A percentile compares a stretch with the other conserved stretches of the same genome.
These are phyloP conservation scores for Venturia effusa DNA, from an alignment of 2,329 filamentous ascomycete genomes.

Conservation along the genomic window DNA sequence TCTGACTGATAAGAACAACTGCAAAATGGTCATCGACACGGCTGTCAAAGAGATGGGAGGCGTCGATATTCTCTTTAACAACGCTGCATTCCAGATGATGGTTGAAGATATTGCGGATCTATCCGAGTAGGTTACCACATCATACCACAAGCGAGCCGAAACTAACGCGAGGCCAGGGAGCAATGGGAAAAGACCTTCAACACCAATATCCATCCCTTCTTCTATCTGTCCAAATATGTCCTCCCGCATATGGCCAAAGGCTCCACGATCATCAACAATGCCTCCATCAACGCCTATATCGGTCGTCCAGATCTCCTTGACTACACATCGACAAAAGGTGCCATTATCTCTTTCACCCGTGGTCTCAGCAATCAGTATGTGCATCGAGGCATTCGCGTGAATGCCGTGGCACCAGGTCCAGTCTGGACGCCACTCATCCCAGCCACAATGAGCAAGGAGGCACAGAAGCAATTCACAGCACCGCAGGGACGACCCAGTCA, in stretches of 20 bases:
- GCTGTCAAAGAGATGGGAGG: conserved; percentile 54
- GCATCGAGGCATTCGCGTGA: conserved; percentile 39
- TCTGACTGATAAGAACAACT: conserved; percentile 54
- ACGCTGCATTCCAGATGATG: conserved; percentile 67
- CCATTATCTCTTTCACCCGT: conserved; percentile 48
- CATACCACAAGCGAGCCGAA: background rate
- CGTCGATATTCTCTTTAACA: conserved; percentile 67
- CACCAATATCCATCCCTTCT: conserved; percentile 74
- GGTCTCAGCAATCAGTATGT: conserved; percentile 46
- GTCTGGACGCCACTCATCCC: conserved; percentile 61
- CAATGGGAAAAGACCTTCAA: conserved; percentile 74
- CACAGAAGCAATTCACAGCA: conserved; percentile 59
- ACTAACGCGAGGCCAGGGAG: conserved; percentile 36
- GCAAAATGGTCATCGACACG: conserved; percentile 56
- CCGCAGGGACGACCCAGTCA: conserved; percentile 72
- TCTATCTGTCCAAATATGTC: conserved; percentile 68
- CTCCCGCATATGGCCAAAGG: conserved; percentile 67
- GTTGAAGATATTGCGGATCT: conserved; percentile 60
- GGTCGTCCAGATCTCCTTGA: conserved; percentile 49
- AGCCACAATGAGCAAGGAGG: conserved; percentile 58
- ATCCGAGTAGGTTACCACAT: conserved; percentile 42
- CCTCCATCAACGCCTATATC: conserved; percentile 74
- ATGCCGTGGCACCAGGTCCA: conserved; percentile 42
- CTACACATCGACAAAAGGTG: conserved; percentile 47
- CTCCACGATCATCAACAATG: conserved; percentile 73